Conservation (phyloP, 2,329 filamentous ascomycete species). For the Cytospora piceicola region DNA sequence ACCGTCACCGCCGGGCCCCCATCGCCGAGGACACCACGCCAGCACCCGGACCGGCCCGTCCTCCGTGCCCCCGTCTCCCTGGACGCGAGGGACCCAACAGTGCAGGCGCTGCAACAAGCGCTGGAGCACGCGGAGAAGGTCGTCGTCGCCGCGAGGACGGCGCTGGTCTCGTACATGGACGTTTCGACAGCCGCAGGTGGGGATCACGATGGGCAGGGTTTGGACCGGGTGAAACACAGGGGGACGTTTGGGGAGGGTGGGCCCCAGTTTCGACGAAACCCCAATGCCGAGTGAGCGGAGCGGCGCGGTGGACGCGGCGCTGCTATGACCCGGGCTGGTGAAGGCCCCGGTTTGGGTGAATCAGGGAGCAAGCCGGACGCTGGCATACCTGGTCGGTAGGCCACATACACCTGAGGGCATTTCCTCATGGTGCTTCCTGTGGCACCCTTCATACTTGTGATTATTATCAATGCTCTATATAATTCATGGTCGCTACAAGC, state of each 20-base stretch:
- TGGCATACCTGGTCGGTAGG: not conserved
- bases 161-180: conserved; percentile 46
- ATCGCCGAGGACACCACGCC: not conserved
- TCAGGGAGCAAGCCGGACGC: not conserved
- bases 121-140: conserved; percentile 52
- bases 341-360: not conserved
- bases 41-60: not conserved
- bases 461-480: not conserved
- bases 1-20: conserved; percentile 25
- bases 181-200: conserved; percentile 8
- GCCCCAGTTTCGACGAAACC: conserved; percentile 45
- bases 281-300: conserved; percentile 58
- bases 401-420: not conserved
- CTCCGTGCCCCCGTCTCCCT: not conserved
- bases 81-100: conserved; percentile 43
- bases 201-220: not conserved
- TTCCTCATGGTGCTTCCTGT: not conserved
- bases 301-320: conserved; percentile 63
- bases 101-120: conserved; percentile 47
- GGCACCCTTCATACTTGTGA: not conserved
- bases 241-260: conserved; percentile 32
- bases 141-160: conserved; percentile 49
- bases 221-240: conserved; percentile 6
- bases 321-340: not conserved
- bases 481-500: not conserved